Percentiles rank a stretch among this genome's conserved stretches.
phyloP scores from a whole-genome alignment of 163 green algal genomes.

The Chloromonas sp. region DNA sequence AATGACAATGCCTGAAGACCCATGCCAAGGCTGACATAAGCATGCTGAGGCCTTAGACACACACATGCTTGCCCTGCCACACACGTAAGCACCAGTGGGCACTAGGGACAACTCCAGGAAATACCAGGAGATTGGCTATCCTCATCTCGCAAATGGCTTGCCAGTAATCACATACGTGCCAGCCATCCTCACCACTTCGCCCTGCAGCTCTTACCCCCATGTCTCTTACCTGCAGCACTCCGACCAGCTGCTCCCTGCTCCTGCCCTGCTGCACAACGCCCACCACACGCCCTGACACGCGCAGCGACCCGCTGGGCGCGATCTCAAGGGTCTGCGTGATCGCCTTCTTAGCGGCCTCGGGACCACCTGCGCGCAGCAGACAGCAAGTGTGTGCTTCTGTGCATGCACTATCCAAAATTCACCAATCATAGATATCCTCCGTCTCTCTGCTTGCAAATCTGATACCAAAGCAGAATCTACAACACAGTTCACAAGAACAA shows the following conservation, averaged over 20 bases:
- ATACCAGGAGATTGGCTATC: too few species aligned
- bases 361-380: not conserved
- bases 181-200: too few species aligned
- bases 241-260: conserved; percentile 51
- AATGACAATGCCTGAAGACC: too few species aligned
- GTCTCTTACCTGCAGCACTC: conserved; percentile 48
- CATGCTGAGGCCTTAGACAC: too few species aligned
- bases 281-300: conserved; percentile 51
- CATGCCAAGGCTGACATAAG: too few species aligned
- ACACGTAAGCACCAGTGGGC: too few species aligned
- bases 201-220: not conserved
- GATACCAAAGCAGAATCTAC: not conserved
- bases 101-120: too few species aligned
- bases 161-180: too few species aligned
- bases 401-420: not conserved
- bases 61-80: too few species aligned
- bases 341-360: not conserved
- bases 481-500: not conserved
- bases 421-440: not conserved
- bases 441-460: not conserved
- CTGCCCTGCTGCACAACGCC: conserved; percentile 37
- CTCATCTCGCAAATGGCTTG: too few species aligned
- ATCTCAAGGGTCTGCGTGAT: not conserved
- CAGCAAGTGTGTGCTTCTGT: not conserved
- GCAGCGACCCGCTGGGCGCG: conserved; percentile 14